Percentiles rank a stretch among this genome's conserved stretches.
Evolutionary conservation across 805 yeast species (phyloP).

Genomic region (Saccharomycopsis olivae): DNA sequence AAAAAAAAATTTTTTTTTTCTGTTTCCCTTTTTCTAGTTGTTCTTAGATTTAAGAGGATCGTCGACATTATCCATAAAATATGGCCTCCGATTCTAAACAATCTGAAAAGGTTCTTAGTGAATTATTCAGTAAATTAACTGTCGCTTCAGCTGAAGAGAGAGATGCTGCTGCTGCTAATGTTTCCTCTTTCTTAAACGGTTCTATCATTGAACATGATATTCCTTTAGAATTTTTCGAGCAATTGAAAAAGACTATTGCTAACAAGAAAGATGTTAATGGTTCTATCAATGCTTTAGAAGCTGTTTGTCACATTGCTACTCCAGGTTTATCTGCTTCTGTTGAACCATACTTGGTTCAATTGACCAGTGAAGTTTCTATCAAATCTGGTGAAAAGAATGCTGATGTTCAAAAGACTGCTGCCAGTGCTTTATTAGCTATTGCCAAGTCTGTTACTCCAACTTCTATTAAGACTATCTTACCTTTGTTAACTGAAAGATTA

Average conservation of each 20-base stretch:
- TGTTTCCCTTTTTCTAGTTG: background rate
- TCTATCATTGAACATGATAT: slow-evolving; percentile 98
- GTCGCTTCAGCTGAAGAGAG: slow-evolving; percentile 81
- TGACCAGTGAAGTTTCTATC: slow-evolving; percentile 58
- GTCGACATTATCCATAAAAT: background rate
- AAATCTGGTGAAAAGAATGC: slow-evolving; percentile 88
- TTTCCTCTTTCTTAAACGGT: slow-evolving; percentile 90
- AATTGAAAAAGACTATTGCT: slow-evolving; percentile 64
- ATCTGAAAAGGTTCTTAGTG: slow-evolving; percentile 69
- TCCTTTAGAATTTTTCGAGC: slow-evolving; percentile 76
- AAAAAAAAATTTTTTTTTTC: slow-evolving; percentile 1
- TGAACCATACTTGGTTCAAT: slow-evolving; percentile 86
- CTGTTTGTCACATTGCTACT: slow-evolving; percentile 77
- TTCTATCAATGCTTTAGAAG: slow-evolving; percentile 72
- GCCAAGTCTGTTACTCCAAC: slow-evolving; percentile 82
- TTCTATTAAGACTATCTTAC: slow-evolving; percentile 84
- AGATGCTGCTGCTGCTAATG: slow-evolving; percentile 77
- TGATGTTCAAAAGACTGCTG: slow-evolving; percentile 63
- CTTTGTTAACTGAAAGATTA: slow-evolving; percentile 63
- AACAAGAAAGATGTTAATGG: slow-evolving; percentile 64
- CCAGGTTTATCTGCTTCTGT: slow-evolving; percentile 79
- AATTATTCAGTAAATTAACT: slow-evolving; percentile 85
- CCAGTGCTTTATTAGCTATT: slow-evolving; percentile 66
- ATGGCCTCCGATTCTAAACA: slow-evolving; percentile 24
- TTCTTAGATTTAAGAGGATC: background rate